Evolutionary conservation across 305 asterid species (phyloP), one percentile per base, ranked within the genome.

Genomic region (Withania somnifera): DNA sequence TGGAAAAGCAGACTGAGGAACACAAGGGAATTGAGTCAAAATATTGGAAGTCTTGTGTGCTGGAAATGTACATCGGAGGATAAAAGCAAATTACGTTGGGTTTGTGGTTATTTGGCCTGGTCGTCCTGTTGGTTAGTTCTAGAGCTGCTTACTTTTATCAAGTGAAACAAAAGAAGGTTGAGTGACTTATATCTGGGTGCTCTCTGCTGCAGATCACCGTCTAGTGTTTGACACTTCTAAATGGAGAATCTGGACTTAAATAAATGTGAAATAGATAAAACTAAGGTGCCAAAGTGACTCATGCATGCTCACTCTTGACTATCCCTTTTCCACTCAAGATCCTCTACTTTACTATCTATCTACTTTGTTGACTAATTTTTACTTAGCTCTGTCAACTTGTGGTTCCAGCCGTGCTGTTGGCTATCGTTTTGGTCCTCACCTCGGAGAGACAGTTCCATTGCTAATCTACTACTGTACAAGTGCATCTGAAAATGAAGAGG

Each of bases 401-500:
- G 57, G 22, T 78, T 78, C 64, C 77, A 97, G 99, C 84, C 98
- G 98, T 86, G 94, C 99, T 84, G 99, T 97, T 89, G 99, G 99
- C 73, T 95, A 97, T 84, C 99, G 98, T 81, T 97, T 97, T 90
- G 99, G 98, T 85, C 93, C 98, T 60, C 97, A 95, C 87, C 98
- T 97, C 78, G 98, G 95, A 87, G 99, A 97, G 69, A 88, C 98
- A 24, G 98, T 97, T 84, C 98, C 98, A 34, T 84, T 97, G 81
- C 87, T 97, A 77, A 88, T 97, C 53, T 88, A 85, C 88, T 97
- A 95, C 85, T 95, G 99, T 85, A 89, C 87, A 83, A 93, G 90
- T 89, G 99, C 99, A 77, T 92, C 99, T 30, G 99, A 97, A 88
- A 97, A 97, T 91, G 98, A 97, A 80, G 99, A 97, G 89, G 99